Percentiles rank a stretch among this genome's conserved stretches.
phyloP scores from a whole-genome alignment of 441 rosid genomes.

The Erysimum pusillum region DNA sequence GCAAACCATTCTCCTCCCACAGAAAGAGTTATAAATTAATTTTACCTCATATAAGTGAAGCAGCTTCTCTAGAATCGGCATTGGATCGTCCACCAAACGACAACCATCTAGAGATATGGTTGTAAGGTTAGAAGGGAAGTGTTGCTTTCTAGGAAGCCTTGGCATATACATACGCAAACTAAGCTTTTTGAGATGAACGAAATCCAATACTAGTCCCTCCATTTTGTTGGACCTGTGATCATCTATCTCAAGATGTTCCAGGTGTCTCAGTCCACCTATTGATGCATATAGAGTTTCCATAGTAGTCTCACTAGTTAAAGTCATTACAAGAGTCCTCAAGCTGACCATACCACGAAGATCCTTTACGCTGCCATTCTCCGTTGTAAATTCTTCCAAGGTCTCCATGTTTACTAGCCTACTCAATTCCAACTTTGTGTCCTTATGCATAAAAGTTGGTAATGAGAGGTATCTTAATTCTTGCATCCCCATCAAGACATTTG shows the following conservation, averaged over 20 bases:
- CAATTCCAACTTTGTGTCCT: neutral
- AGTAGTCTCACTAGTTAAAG: neutral
- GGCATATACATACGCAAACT: neutral
- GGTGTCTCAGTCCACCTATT: neutral
- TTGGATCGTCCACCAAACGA: neutral
- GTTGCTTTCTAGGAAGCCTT: neutral
- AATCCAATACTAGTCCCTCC: neutral
- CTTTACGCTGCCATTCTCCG: neutral
- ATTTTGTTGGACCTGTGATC: neutral
- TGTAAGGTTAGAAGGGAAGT: neutral
- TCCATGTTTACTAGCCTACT: neutral
- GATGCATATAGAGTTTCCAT: neutral
- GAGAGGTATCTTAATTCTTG: neutral
- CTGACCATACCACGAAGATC: neutral
- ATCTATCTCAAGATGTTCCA: neutral
- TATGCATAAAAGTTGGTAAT: neutral
- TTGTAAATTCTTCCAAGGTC: neutral
- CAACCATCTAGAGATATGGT: neutral
- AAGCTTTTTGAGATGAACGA: neutral
- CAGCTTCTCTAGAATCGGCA: neutral
- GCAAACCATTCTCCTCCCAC: neutral
- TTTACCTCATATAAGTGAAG: neutral
- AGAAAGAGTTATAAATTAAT: neutral
- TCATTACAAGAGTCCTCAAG: neutral
- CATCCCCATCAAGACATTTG: slow-evolving; percentile 3